Evolutionary conservation across 2,329 filamentous ascomycete genomes (phyloP).

Genomic region (Orbilia quercus): DNA sequence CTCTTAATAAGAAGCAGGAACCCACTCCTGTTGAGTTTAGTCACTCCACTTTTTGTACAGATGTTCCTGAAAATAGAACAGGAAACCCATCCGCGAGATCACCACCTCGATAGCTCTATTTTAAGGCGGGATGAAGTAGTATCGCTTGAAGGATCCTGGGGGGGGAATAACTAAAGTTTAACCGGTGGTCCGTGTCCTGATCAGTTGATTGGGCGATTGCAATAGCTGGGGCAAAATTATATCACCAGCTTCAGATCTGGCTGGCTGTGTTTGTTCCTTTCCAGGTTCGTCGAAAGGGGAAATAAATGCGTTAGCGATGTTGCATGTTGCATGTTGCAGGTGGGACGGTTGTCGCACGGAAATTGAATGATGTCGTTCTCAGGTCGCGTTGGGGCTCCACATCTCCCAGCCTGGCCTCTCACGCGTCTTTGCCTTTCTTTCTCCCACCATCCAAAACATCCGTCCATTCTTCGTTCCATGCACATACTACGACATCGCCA

Average conservation of each 20-base stretch:
- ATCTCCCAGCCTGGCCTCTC: neutral
- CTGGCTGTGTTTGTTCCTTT: neutral
- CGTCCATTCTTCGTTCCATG: neutral
- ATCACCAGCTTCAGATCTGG: neutral
- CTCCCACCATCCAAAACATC: neutral
- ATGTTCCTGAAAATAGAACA: no score
- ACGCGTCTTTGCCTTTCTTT: no score
- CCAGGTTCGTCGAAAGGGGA: neutral
- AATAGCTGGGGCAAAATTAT: neutral
- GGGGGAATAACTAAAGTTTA: no score
- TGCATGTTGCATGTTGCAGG: conserved; percentile 11
- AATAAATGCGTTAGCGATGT: conserved; percentile 11
- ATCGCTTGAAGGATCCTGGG: no score
- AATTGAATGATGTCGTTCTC: conserved; percentile 19
- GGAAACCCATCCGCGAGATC: no score
- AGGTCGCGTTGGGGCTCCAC: conserved; percentile 24
- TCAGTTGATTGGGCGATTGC: no score
- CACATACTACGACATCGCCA: conserved; percentile 5
- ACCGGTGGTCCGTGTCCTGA: no score
- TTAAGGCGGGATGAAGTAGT: no score
- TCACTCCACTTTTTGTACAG: no score
- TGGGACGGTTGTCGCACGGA: neutral
- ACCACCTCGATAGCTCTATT: no score
- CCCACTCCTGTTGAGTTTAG: no score
- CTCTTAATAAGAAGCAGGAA: no score